These are phyloP conservation scores for Globisporangium canariense DNA, from an alignment of 352 stramenopile species.

Conservation along the genomic window DNA sequence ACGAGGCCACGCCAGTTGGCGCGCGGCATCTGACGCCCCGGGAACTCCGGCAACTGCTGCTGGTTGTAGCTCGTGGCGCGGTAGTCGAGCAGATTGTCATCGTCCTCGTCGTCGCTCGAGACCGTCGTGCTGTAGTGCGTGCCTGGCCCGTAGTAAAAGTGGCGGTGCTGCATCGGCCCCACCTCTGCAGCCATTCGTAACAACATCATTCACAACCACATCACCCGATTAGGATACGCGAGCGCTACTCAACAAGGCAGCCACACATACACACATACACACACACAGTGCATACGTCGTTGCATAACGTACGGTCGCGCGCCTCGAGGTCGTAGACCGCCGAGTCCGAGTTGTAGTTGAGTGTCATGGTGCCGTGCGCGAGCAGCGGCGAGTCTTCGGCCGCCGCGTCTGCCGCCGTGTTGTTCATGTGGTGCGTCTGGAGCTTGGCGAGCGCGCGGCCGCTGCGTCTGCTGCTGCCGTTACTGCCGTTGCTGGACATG, in stretches of 20 bases:
- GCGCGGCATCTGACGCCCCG: conserved; percentile 34
- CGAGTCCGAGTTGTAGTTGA: conserved; percentile 88
- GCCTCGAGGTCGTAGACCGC: conserved; percentile 63
- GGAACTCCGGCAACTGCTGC: conserved; percentile 14
- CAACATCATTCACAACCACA: neutral
- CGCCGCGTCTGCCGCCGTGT: conserved; percentile 2
- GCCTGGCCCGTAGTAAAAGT: conserved; percentile 52
- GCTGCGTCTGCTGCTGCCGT: conserved; percentile 4
- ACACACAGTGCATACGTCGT: neutral
- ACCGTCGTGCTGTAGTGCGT: conserved; percentile 49
- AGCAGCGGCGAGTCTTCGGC: conserved; percentile 53
- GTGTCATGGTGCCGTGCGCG: conserved; percentile 34
- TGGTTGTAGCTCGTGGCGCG: conserved; percentile 40
- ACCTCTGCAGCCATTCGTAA: conserved; percentile 9
- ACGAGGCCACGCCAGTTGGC: conserved; percentile 58
- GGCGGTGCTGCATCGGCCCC: conserved; percentile 33
- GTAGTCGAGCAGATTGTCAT: conserved; percentile 42
- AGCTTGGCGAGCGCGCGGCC: conserved; percentile 15
- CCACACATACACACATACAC: neutral
- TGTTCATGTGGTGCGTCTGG: conserved; percentile 22
- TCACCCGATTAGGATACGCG: neutral
- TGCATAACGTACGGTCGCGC: conserved; percentile 17
- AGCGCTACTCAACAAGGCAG: neutral
- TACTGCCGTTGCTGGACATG: conserved; percentile 9
- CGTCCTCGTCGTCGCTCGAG: conserved; percentile 38